Percentiles rank a stretch among this genome's conserved stretches.
phyloP scores from a whole-genome alignment of 1,284 basidiomycete species.

The Tremellales sp. region DNA sequence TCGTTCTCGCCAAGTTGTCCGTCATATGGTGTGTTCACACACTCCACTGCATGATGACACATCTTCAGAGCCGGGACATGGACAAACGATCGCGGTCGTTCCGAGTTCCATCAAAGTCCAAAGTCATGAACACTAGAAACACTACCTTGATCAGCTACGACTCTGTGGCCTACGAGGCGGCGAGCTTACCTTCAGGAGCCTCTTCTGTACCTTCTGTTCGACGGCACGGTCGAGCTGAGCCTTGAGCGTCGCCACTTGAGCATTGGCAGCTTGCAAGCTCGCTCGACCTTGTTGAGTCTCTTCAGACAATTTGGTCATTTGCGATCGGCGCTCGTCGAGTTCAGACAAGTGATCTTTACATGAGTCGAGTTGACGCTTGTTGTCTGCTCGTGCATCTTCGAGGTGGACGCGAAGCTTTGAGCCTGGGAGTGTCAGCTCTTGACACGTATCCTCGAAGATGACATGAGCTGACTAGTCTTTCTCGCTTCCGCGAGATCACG shows the following conservation, averaged over 20 bases:
- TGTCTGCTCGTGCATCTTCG: slow-evolving; percentile 32
- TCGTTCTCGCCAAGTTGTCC: no score
- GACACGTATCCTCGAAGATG: no score
- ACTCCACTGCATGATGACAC: no score
- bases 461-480: slow-evolving; percentile 21
- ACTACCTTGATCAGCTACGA: not conserved
- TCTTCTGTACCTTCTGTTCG: slow-evolving; percentile 41
- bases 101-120: no score
- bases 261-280: slow-evolving; percentile 31
- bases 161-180: not conserved
- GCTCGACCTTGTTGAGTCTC: slow-evolving; percentile 18
- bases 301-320: slow-evolving; percentile 15
- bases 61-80: no score
- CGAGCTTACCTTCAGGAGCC: slow-evolving; percentile 37
- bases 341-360: slow-evolving; percentile 35
- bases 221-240: slow-evolving; percentile 39
- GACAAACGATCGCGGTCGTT: no score
- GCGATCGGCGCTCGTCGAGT: slow-evolving; percentile 25
- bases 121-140: not conserved
- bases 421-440: slow-evolving; percentile 10
- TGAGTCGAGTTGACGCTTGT: slow-evolving; percentile 23
- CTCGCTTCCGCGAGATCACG: slow-evolving; percentile 24
- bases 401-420: slow-evolving; percentile 40
- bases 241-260: slow-evolving; percentile 32
- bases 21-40: no score